Evolutionary conservation across 2,329 filamentous ascomycete genomes (phyloP), one percentile per base, ranked within the genome.

Genomic region (Ceratocystis albifundus): DNA sequence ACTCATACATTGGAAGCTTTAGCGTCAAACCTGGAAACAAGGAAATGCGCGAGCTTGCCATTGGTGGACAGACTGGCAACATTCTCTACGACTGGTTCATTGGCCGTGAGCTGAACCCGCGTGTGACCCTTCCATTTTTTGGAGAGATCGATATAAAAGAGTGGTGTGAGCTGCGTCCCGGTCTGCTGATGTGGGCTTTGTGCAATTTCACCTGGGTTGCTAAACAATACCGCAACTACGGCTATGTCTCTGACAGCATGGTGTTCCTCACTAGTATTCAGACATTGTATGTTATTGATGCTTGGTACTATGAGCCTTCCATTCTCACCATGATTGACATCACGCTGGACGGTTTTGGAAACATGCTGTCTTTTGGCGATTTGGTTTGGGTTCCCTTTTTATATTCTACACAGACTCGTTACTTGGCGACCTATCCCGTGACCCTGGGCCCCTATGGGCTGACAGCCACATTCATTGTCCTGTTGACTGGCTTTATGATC

Each of bases 61-160:
- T 84, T 1, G 91, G 92, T 55, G 92, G 91, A 17, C 84, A 88
- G 73, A 86, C 85, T 0, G 92, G 91, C 67, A 96, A 96, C 75
- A 78, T 90, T 69, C 76, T 96, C 46, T 96, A 97, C 75, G 93
- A 97, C 76, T 97, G 90, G 85, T 97, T 91, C 77, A 96, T 97
- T 70, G 93, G 93, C 22, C 89, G 93, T 32, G 93, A 97, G 76
- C 85, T 97, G 68, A 97, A 97, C 77, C 93, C 93, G 2, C 89
- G 92, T 62, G 76, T 95, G 68, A 84, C 81, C 0, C 77, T 96
- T 28, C 91, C 91, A 1, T 75, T 95, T 62, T 81, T 96, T 69
- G 90, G 90, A 67, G 88, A 90, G 71, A 81, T 96, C 62, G 93
- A 97, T 73, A 88, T 97, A 76, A 96, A 96, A 77, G 81, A 87